These are phyloP conservation scores for Candida pseudocylindracea DNA, from an alignment of 1,139 yeast genomes.

Conservation along the genomic window DNA sequence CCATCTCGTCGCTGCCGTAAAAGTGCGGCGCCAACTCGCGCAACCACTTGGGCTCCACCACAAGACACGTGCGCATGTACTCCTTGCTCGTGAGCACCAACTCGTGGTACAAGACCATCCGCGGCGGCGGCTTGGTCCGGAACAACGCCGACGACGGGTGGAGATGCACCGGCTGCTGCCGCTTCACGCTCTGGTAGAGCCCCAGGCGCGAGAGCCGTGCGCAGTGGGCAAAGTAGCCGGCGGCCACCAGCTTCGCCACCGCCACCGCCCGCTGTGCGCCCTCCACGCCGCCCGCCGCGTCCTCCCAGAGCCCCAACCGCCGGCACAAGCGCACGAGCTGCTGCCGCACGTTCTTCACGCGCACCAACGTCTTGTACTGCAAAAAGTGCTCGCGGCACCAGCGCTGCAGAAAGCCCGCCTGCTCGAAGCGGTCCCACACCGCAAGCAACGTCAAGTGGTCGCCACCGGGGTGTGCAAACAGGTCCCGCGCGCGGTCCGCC, in stretches of 20 bases:
- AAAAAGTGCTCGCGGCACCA: conserved; percentile 84
- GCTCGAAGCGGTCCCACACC: conserved; percentile 60
- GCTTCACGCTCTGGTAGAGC: conserved; percentile 36
- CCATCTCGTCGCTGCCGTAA: conserved; percentile 4
- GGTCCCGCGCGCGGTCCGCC: conserved; percentile 40
- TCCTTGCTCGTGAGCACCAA: conserved; percentile 73
- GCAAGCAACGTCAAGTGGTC: conserved; percentile 64
- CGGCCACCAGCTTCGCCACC: conserved; percentile 13
- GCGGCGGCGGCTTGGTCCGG: conserved; percentile 46
- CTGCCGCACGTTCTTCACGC: conserved; percentile 53
- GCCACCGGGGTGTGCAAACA: conserved; percentile 27
- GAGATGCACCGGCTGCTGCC: conserved; percentile 42
- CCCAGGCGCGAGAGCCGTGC: conserved; percentile 56
- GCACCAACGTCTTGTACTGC: conserved; percentile 46
- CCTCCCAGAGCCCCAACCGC: conserved; percentile 24
- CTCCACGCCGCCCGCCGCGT: conserved; percentile 4
- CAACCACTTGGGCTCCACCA: conserved; percentile 45
- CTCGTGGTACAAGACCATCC: conserved; percentile 57
- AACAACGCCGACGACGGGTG: conserved; percentile 67
- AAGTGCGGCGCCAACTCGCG: conserved; percentile 45
- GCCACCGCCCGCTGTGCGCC: conserved; percentile 9
- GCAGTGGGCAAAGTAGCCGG: conserved; percentile 72
- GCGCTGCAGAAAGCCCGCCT: conserved; percentile 40
- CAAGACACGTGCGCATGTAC: conserved; percentile 72
- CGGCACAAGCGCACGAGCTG: conserved; percentile 46